Conservation (phyloP, 495 filamentous ascomycete genomes). For the Xylaria scruposa region DNA sequence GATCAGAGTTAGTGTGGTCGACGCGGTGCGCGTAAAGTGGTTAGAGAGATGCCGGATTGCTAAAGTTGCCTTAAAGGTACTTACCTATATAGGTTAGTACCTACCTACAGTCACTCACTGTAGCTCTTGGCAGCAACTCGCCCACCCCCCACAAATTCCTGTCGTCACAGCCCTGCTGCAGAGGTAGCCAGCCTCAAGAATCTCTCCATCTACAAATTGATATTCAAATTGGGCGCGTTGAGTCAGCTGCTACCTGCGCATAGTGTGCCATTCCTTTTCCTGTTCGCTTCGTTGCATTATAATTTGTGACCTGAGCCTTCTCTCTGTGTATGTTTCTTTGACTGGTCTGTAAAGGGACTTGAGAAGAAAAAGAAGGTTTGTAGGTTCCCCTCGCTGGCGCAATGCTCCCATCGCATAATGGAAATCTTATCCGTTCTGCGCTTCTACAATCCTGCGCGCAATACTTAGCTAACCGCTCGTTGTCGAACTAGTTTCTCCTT, state of each 20-base stretch:
- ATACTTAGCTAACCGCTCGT: not conserved
- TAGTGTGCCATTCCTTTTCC: constrained; percentile 15
- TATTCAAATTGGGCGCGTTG: constrained; percentile 17
- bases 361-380: not conserved
- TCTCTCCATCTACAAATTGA: constrained; percentile 14
- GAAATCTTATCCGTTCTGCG: not conserved
- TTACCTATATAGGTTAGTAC: not conserved
- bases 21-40: constrained; percentile 45
- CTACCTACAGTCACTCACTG: not conserved
- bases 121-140: not conserved
- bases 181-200: constrained; percentile 11
- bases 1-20: constrained; percentile 18
- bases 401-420: not conserved
- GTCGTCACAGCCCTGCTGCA: not conserved
- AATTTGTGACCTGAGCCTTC: constrained; percentile 2
- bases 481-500: not conserved
- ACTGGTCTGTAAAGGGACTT: not conserved
- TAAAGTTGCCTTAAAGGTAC: not conserved
- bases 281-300: constrained; percentile 20
- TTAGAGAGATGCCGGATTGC: not conserved
- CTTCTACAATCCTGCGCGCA: not conserved
- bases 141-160: constrained; percentile 7
- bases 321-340: not conserved
- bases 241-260: constrained; percentile 1
- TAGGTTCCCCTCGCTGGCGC: constrained; percentile 4